Evolutionary conservation across 805 yeast species (phyloP).

Genomic region (Starmerella tilneyi): DNA sequence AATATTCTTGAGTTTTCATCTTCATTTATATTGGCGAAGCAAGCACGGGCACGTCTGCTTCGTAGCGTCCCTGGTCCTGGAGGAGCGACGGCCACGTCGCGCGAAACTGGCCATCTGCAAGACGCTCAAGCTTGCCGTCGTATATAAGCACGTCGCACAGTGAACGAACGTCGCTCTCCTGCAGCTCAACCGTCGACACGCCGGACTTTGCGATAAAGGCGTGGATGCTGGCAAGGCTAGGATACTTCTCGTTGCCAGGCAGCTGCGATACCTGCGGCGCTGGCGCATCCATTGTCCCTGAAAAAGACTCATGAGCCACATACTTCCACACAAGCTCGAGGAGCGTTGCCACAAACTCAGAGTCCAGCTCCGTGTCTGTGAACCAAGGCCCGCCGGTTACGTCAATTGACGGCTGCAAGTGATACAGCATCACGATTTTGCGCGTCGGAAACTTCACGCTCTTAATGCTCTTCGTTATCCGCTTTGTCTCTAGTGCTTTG

Average conservation of each 20-base stretch:
- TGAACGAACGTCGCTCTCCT: constrained; percentile 60
- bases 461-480: constrained; percentile 80
- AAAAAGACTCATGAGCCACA: constrained; percentile 58
- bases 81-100: constrained; percentile 63
- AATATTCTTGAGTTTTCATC: neutral
- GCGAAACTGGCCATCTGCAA: constrained; percentile 50
- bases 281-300: constrained; percentile 43
- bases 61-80: constrained; percentile 22
- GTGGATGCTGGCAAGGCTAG: constrained; percentile 62
- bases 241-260: constrained; percentile 51
- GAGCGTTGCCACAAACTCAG: constrained; percentile 80
- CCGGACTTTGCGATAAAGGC: constrained; percentile 62
- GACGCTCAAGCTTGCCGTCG: constrained; percentile 73
- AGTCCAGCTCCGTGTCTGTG: constrained; percentile 87
- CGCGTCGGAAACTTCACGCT: constrained; percentile 85
- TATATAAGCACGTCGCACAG: constrained; percentile 78
- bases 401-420: constrained; percentile 85
- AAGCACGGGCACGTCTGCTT: constrained; percentile 15
- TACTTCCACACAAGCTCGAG: constrained; percentile 80
- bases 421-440: constrained; percentile 89
- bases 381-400: constrained; percentile 99
- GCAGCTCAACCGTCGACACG: constrained; percentile 73
- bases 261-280: constrained; percentile 42
- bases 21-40: constrained; percentile 9
- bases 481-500: constrained; percentile 66